Evolutionary conservation across 345 rosid genomes (phyloP).

Genomic region (Eucalyptus erythrocorys): DNA sequence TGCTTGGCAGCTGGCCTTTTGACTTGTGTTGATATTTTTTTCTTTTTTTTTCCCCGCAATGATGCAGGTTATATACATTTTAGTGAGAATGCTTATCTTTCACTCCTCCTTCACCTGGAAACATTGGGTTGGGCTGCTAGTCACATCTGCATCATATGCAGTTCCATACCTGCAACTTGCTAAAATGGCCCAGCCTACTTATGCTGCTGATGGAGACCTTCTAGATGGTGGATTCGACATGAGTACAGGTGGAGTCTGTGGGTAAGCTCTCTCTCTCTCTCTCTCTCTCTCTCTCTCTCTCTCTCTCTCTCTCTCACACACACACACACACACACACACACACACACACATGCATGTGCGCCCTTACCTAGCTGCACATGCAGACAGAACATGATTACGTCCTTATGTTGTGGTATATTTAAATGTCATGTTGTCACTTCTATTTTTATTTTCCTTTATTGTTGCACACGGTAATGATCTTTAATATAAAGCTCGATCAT

Average conservation of each 20-base stretch:
- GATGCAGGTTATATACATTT: constrained; percentile 43
- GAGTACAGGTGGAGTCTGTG: constrained; percentile 89
- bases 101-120: constrained; percentile 72
- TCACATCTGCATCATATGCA: constrained; percentile 52
- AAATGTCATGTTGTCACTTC: background rate
- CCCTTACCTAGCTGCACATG: background rate
- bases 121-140: constrained; percentile 59
- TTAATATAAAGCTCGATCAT: background rate
- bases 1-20: background rate
- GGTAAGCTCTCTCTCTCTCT: constrained; percentile 24
- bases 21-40: background rate
- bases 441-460: background rate
- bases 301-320: background rate
- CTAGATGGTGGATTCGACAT: constrained; percentile 84
- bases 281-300: background rate
- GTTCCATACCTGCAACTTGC: constrained; percentile 71
- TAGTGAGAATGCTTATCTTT: constrained; percentile 57
- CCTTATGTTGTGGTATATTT: background rate
- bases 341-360: background rate
- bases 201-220: constrained; percentile 66
- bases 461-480: background rate
- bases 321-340: background rate
- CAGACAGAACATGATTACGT: background rate
- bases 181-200: constrained; percentile 64
- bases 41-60: background rate